Evolutionary conservation across 202 grass and related monocot genomes (phyloP).

Genomic region (Carex arenaria): DNA sequence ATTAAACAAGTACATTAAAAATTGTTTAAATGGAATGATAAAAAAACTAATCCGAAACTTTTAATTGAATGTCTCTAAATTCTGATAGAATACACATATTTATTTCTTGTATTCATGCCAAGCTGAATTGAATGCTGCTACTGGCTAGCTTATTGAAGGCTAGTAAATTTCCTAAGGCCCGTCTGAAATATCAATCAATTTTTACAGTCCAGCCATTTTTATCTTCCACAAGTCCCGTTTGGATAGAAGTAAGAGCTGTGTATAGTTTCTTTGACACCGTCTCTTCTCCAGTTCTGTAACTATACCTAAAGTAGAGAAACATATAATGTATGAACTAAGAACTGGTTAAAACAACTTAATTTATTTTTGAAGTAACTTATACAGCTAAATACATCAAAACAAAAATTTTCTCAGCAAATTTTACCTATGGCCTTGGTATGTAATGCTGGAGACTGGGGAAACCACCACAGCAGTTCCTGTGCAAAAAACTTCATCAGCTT

Average conservation of each 20-base stretch:
- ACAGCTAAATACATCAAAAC: not conserved
- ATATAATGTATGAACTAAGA: not conserved
- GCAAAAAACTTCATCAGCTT: conserved; percentile 84
- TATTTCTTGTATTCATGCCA: not conserved
- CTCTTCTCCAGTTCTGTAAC: conserved; percentile 59
- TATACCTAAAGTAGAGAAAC: conserved; percentile 33
- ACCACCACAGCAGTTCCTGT: conserved; percentile 77
- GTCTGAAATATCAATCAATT: conserved; percentile 28
- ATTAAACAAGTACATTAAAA: too few relatives aligned
- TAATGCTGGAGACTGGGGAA: conserved; percentile 56
- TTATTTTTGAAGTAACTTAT: not conserved
- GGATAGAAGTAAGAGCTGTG: conserved; percentile 54
- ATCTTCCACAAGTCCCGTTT: conserved; percentile 72
- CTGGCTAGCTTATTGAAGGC: not conserved
- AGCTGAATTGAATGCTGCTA: not conserved
- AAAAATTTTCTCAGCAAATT: not conserved
- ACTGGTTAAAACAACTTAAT: not conserved
- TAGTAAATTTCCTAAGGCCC: not conserved
- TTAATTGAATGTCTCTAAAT: not conserved
- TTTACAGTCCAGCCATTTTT: conserved; percentile 67
- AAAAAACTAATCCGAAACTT: too few relatives aligned
- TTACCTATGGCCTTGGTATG: conserved; percentile 62
- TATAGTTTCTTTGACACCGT: conserved; percentile 50
- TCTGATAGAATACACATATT: not conserved
- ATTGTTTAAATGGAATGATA: too few relatives aligned